Evolutionary conservation across 108 stramenopile species (phyloP).

Genomic region (Aurantiochytrium sp.): DNA sequence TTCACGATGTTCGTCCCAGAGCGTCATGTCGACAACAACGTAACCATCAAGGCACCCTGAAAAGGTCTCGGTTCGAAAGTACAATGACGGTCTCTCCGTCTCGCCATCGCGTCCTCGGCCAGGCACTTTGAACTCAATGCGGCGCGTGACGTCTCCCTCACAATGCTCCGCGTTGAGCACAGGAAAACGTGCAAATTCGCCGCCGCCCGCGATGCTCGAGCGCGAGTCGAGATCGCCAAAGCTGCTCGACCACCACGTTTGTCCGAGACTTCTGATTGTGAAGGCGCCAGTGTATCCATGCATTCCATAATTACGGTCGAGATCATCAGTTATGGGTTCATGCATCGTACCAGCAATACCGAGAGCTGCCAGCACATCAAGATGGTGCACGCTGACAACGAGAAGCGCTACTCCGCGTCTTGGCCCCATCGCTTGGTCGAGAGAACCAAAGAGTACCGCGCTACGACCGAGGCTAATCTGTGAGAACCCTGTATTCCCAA

Average conservation of each 20-base stretch:
- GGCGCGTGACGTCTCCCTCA: not conserved
- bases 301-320: not conserved
- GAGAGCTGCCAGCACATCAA: not conserved
- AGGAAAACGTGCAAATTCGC: not conserved
- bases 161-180: not conserved
- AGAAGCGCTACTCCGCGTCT: not conserved
- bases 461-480: not conserved
- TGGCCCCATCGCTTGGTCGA: not conserved
- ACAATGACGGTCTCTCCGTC: not conserved
- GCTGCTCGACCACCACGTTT: not conserved
- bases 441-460: not conserved
- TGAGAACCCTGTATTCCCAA: not conserved
- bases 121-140: not conserved
- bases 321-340: not conserved
- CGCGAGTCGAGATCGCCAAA: not conserved
- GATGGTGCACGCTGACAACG: not conserved
- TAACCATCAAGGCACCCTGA: not conserved
- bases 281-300: not conserved
- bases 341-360: not conserved
- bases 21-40: not conserved
- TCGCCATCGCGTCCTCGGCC: not conserved
- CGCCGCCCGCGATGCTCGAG: not conserved
- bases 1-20: slow-evolving; percentile 10
- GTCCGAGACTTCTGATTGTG: not conserved
- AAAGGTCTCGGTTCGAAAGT: slow-evolving; percentile 3